These are phyloP conservation scores for Suillus lakei DNA, from an alignment of 768 basidiomycete species.

Conservation along the genomic window DNA sequence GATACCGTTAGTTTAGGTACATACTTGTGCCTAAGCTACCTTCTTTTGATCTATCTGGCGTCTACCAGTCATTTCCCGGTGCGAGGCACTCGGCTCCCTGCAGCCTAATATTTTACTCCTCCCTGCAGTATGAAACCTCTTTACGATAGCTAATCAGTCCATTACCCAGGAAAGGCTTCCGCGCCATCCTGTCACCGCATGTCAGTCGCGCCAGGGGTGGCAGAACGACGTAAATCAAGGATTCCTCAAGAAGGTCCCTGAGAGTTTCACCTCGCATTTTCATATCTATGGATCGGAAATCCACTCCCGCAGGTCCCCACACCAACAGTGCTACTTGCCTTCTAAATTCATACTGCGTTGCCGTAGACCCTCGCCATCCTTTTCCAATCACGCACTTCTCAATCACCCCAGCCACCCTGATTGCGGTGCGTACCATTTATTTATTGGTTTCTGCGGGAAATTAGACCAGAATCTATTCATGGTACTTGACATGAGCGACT, in stretches of 20 bases:
- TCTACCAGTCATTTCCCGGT: not conserved
- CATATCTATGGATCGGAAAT: constrained; percentile 15
- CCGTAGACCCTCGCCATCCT: constrained; percentile 17
- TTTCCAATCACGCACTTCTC: constrained; percentile 19
- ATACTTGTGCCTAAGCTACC: not conserved
- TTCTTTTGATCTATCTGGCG: not conserved
- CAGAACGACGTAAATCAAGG: constrained; percentile 30
- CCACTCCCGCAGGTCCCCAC: constrained; percentile 13
- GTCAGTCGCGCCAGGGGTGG: constrained; percentile 14
- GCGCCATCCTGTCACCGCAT: constrained; percentile 17
- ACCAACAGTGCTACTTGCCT: constrained; percentile 9
- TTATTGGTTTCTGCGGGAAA: constrained; percentile 12
- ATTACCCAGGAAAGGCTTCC: constrained; percentile 8
- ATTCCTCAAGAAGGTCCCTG: constrained; percentile 16
- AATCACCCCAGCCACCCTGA: constrained; percentile 31
- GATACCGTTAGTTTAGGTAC: constrained; percentile 5
- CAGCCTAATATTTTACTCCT: constrained; percentile 14
- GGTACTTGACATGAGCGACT: constrained; percentile 13
- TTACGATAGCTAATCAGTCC: constrained; percentile 15
- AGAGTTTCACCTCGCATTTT: constrained; percentile 5
- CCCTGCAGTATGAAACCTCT: constrained; percentile 17
- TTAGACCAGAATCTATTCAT: constrained; percentile 17
- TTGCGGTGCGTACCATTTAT: constrained; percentile 6
- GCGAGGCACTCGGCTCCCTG: constrained; percentile 11
- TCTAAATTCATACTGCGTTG: constrained; percentile 18